A percentile compares a stretch with the other conserved stretches of the same genome.
Conservation (phyloP, 768 basidiomycete species). For the Phaffia australis region DNA sequence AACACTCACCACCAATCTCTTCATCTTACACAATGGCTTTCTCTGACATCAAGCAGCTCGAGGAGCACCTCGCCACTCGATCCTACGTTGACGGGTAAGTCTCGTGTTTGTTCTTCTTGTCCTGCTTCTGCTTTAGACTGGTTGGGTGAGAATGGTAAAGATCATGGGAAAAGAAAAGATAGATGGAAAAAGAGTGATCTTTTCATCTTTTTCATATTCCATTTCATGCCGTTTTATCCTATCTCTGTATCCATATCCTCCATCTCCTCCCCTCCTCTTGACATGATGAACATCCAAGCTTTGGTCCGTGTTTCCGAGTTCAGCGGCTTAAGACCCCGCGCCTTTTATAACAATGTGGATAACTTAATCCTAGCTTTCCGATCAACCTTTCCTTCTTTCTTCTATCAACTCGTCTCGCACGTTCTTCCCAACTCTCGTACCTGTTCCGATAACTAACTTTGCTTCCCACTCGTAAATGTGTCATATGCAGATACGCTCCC, state of each 20-base stretch:
- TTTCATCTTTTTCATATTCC: conserved; percentile 7
- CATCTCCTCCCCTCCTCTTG: not conserved
- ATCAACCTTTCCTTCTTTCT: conserved; percentile 35
- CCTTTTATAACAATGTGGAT: conserved; percentile 55
- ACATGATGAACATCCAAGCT: conserved; percentile 59
- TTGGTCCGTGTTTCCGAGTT: conserved; percentile 94
- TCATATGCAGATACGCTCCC: conserved; percentile 58
- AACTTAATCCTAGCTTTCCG: conserved; percentile 61
- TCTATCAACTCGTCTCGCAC: not conserved
- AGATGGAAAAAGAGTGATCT: too few species aligned
- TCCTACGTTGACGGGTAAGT: conserved; percentile 89
- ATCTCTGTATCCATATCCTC: conserved; percentile 4
- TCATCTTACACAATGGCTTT: conserved; percentile 32
- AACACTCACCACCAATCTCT: conserved; percentile 7
- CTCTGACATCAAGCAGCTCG: conserved; percentile 48
- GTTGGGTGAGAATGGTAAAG: too few species aligned
- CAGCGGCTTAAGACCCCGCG: conserved; percentile 77
- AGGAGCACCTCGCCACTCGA: conserved; percentile 72
- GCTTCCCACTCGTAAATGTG: conserved; percentile 9
- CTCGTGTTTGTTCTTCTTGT: conserved; percentile 7
- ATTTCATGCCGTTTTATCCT: conserved; percentile 25
- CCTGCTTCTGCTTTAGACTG: conserved; percentile 11
- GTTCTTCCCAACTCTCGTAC: not conserved
- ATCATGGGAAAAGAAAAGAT: too few species aligned
- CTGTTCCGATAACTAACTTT: conserved; percentile 1